Evolutionary conservation across 352 stramenopile species (phyloP), one percentile per base, ranked within the genome.

Genomic region (Pythium monospermum): DNA sequence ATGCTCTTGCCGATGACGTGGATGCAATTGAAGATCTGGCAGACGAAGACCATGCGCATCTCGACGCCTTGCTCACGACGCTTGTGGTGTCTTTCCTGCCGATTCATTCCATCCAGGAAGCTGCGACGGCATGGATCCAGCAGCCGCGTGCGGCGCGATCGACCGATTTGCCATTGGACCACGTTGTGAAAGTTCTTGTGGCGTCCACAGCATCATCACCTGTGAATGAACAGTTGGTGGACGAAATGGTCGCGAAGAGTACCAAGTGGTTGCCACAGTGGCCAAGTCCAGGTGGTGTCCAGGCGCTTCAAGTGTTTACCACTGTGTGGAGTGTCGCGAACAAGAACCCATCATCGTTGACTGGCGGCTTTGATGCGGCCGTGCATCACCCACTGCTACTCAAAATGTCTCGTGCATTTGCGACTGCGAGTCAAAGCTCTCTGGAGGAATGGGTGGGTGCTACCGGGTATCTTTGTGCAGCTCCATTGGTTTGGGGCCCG

Each of bases 341-440:
- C 18, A 25, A n/a, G n/a, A n/a, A n/a, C n/a, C n/a, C n/a, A n/a
- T n/a, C 31, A 15, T 2, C 19, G 6, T 35, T 6, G 11, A 26
- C 28, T 0, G 12, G 13, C 7, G 16, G 32, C 8, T 63, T 63
- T 15, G 55, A 63, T 15, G 32, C 47, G 1, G 15, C 32, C 0
- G 44, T 51, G 7, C 55, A 57, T 23, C 55, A 63, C 35, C 41
- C 55, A 2, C 33, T 64, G 6, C 49, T 58, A 8, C 36, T 59
- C 13, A 57, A 59, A 25, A 44, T 64, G 35, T 59, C 56, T 13
- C 12, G 56, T 10, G 45, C 49, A 6, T 59, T 64, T 23, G 49
- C 56, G 0, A 51, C 50, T 48, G 19, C 49, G 4, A 64, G 56
- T 22, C 49, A 49, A 25, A 59, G 42, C 36, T 33, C 56, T 3